Evolutionary conservation across 2,329 filamentous ascomycete species (phyloP).

Genomic region (Curvularia eragrostidis): DNA sequence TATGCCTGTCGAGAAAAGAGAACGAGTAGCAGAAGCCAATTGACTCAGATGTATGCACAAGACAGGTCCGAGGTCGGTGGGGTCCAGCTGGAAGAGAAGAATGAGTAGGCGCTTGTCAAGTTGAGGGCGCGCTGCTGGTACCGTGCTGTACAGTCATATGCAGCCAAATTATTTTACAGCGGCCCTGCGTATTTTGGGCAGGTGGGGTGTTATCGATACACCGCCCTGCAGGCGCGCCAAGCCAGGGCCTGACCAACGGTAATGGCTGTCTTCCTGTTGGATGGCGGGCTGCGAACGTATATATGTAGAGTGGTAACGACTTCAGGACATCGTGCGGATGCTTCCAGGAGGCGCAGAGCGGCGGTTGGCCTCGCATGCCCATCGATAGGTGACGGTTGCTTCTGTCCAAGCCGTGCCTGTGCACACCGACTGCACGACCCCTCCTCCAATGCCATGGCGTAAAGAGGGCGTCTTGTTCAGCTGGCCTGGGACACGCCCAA

Average conservation of each 20-base stretch:
- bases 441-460: neutral
- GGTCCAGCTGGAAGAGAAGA: neutral
- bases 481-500: conserved; percentile 3
- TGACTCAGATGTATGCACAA: neutral
- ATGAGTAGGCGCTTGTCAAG: neutral
- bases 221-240: conserved; percentile 15
- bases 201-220: conserved; percentile 20
- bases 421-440: neutral
- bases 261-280: conserved; percentile 12
- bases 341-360: neutral
- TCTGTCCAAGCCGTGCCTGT: neutral
- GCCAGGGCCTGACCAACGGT: conserved; percentile 1
- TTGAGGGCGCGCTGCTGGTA: neutral
- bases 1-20: conserved; percentile 8
- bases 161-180: conserved; percentile 19
- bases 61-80: conserved; percentile 11
- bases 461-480: neutral
- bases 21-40: neutral
- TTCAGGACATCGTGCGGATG: neutral
- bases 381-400: neutral
- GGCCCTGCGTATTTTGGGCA: conserved; percentile 11
- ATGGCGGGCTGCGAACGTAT: no score
- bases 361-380: neutral
- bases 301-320: no score
- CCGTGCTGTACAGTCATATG: conserved; percentile 22